phyloP scores from a whole-genome alignment of 768 basidiomycete genomes.

The Pleurotus ostreatus region DNA sequence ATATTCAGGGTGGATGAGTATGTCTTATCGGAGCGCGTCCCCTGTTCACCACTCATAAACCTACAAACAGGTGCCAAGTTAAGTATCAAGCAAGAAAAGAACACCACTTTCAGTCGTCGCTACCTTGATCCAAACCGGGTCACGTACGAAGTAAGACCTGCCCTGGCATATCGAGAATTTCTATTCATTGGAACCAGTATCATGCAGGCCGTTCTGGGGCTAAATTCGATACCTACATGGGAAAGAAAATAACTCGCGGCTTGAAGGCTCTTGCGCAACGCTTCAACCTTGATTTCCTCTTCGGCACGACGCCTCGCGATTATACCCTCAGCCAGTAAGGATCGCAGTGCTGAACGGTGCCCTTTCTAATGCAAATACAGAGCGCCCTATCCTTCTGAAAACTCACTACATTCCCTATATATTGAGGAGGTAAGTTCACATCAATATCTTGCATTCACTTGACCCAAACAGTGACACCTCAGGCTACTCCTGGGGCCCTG shows the following conservation, averaged over 20 bases:
- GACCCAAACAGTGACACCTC: background rate
- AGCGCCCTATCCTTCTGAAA: slow-evolving; percentile 55
- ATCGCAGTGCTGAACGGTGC: background rate
- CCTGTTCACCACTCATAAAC: background rate
- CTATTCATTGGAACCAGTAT: slow-evolving; percentile 35
- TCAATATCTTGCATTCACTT: slow-evolving; percentile 10
- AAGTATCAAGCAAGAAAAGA: slow-evolving; percentile 25
- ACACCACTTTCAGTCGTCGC: slow-evolving; percentile 61
- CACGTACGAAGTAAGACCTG: slow-evolving; percentile 54
- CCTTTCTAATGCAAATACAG: slow-evolving; percentile 24
- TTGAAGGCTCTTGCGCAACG: slow-evolving; percentile 45
- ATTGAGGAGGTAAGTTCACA: slow-evolving; percentile 34
- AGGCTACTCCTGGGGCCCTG: slow-evolving; percentile 56
- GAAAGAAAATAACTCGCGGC: slow-evolving; percentile 48
- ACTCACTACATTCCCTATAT: slow-evolving; percentile 56
- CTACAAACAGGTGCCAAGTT: slow-evolving; percentile 40
- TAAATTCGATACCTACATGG: slow-evolving; percentile 58
- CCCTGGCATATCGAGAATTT: background rate
- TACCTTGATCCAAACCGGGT: slow-evolving; percentile 79
- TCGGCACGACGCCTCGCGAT: slow-evolving; percentile 72
- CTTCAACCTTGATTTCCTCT: slow-evolving; percentile 60
- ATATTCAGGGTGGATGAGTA: slow-evolving; percentile 59
- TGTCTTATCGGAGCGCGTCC: slow-evolving; percentile 13
- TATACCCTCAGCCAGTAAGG: slow-evolving; percentile 62
- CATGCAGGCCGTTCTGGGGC: slow-evolving; percentile 49